Percentiles rank a stretch among this genome's conserved stretches.
These are phyloP conservation scores for Citrus mangshanensis DNA, from an alignment of 345 rosid genomes.

Conservation along the genomic window DNA sequence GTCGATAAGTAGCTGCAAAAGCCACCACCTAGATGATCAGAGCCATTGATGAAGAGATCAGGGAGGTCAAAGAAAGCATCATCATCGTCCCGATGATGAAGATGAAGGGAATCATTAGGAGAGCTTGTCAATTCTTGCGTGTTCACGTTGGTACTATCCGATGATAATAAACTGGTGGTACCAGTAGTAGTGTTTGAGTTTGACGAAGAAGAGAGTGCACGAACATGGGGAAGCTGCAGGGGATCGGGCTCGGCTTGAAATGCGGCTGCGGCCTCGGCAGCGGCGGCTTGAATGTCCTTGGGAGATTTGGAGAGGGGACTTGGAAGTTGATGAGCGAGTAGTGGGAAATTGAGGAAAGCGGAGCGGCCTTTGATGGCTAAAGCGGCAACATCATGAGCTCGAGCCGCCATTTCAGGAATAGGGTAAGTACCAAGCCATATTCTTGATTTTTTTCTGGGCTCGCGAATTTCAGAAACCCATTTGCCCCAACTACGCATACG, in stretches of 20 bases:
- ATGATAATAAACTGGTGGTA: slow-evolving; percentile 11
- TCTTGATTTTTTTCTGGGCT: slow-evolving; percentile 75
- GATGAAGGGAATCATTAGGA: slow-evolving; percentile 22
- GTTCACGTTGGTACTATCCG: slow-evolving; percentile 11
- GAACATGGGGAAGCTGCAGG: slow-evolving; percentile 18
- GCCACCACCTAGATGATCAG: slow-evolving; percentile 36
- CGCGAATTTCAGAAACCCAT: slow-evolving; percentile 86
- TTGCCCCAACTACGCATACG: slow-evolving; percentile 86
- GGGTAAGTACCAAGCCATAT: slow-evolving; percentile 83
- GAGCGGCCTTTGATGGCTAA: slow-evolving; percentile 67
- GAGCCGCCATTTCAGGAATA: slow-evolving; percentile 82
- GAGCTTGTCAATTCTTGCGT: slow-evolving; percentile 40
- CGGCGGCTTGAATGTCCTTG: slow-evolving; percentile 59
- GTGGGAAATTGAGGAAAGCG: slow-evolving; percentile 67
- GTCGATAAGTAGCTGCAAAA: slow-evolving; percentile 42
- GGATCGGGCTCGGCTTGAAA: slow-evolving; percentile 18
- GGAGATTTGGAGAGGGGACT: slow-evolving; percentile 50
- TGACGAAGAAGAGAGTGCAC: slow-evolving; percentile 9
- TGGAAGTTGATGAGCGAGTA: slow-evolving; percentile 44
- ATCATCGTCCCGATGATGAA: slow-evolving; percentile 28
- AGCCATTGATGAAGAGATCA: slow-evolving; percentile 53
- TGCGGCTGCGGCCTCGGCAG: slow-evolving; percentile 50
- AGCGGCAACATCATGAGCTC: slow-evolving; percentile 80
- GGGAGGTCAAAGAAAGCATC: slow-evolving; percentile 82
- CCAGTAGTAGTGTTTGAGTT: neutral